These are phyloP conservation scores for Waitea zeae DNA, from an alignment of 1,284 basidiomycete genomes.

Conservation along the genomic window DNA sequence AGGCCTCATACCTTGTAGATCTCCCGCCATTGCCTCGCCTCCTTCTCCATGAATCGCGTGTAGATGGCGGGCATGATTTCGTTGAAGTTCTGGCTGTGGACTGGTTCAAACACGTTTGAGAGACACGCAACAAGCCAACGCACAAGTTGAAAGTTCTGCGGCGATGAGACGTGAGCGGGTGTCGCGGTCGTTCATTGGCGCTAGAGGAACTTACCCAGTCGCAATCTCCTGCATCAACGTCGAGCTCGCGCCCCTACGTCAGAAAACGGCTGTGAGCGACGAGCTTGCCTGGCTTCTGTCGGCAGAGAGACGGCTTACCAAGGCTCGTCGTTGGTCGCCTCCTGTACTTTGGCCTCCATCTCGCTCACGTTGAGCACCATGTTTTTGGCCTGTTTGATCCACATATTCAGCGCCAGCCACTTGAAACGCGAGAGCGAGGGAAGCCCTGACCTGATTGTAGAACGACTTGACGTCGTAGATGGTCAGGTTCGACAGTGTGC, in stretches of 20 bases:
- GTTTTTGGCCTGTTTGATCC: constrained; percentile 56
- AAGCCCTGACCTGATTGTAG: constrained; percentile 64
- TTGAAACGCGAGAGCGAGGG: neutral
- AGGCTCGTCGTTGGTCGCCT: constrained; percentile 96
- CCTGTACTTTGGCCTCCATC: constrained; percentile 94
- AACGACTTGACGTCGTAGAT: constrained; percentile 89
- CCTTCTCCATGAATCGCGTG: constrained; percentile 90
- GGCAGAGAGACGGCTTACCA: constrained; percentile 39
- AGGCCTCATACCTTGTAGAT: constrained; percentile 76
- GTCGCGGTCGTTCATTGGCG: too few relatives aligned
- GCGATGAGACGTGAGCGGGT: too few relatives aligned
- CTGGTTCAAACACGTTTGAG: neutral
- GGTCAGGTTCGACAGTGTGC: constrained; percentile 55
- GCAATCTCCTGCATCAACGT: constrained; percentile 99
- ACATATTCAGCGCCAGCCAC: constrained; percentile 1
- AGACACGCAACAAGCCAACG: constrained; percentile 14
- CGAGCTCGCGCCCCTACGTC: constrained; percentile 95
- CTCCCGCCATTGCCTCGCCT: constrained; percentile 95
- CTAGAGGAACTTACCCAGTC: constrained; percentile 52
- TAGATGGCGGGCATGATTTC: constrained; percentile 99
- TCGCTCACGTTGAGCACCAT: constrained; percentile 90
- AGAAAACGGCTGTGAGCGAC: neutral
- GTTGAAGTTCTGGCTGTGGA: constrained; percentile 84
- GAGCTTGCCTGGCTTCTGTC: neutral
- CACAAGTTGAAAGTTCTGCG: constrained; percentile 83